Percentiles rank a stretch among this genome's conserved stretches.
Conservation (phyloP, 148 eudicot species). For the Euryodendron excelsum region DNA sequence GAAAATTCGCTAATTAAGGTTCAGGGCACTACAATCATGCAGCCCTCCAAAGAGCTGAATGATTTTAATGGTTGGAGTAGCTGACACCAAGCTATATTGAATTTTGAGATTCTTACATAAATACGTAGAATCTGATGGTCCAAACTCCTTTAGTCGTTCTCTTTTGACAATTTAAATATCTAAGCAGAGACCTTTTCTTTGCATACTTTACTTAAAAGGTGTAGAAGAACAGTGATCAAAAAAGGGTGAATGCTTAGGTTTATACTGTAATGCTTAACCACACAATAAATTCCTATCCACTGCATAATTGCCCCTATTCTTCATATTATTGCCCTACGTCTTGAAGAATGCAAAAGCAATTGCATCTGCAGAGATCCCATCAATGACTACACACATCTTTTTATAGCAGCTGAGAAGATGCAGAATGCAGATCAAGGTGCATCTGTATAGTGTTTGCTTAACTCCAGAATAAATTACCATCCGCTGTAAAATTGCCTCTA, state of each 20-base stretch:
- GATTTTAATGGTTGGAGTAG: neutral
- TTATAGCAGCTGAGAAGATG: neutral
- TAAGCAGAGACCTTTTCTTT: no score
- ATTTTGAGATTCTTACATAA: neutral
- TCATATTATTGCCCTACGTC: neutral
- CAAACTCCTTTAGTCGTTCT: neutral
- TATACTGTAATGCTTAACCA: neutral
- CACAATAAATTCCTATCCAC: neutral
- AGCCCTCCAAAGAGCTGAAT: neutral
- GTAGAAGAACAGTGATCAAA: no score
- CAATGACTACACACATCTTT: neutral
- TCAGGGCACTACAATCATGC: neutral
- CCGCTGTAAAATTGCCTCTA: neutral
- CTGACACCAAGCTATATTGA: neutral
- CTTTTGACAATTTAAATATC: no score
- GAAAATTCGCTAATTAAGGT: neutral
- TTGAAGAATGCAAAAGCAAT: neutral
- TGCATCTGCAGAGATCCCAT: neutral
- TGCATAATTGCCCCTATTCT: neutral
- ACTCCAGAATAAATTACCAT: neutral
- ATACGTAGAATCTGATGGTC: neutral
- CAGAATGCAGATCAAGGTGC: conserved; percentile 2
- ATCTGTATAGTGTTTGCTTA: neutral
- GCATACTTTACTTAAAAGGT: no score
- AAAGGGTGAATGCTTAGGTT: no score